Evolutionary conservation across 2,329 filamentous ascomycete genomes (phyloP), one percentile per base, ranked within the genome.

Genomic region (Cercospora zeae-maydis): DNA sequence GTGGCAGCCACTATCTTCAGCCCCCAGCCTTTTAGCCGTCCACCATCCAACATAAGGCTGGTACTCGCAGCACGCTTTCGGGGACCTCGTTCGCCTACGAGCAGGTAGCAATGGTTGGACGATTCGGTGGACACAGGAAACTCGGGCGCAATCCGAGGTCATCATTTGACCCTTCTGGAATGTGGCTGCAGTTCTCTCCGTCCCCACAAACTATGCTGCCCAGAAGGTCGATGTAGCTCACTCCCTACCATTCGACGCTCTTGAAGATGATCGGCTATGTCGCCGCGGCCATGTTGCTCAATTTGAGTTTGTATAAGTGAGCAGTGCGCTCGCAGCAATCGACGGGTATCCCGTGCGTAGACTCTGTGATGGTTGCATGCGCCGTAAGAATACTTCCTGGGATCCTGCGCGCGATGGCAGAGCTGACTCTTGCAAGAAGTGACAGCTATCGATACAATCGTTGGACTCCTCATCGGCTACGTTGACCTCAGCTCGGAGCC

Each of bases 391-490:
- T 4, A 5, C n/a, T n/a, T 33, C 33, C 30, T 33, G 3, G 13
- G 27, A 19, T 14, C 11, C n/a, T 30, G n/a, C 4, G 30, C 4
- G 49, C 13, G 49, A 13, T 21, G 24, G 14, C 8, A 31, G 14
- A 52, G 27, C 49, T 33, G 49, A 52, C 27, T 16, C 19, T 33
- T 30, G 27, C 8, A 27, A 2, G 49, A 24, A 62, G 47, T 51
- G 58, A 59, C 56, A 59, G 54, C 51, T 55, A 37, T 49, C 54
- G 47, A 19, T n/a, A 9, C 62, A 55, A 14, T 62, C 64, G 61
- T 65, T 65, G 60, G 62, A 61, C 55, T 62, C 31, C 24, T 33
- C 62, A 52, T 68, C 66, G 66, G 64, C 33, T 58, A 62, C 59
- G 13, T 63, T 68, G 63, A 51, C 64, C 66, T 45, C 36, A 55